Evolutionary conservation across 2,329 filamentous ascomycete species (phyloP).

Genomic region (Neofusicoccum sp.): DNA sequence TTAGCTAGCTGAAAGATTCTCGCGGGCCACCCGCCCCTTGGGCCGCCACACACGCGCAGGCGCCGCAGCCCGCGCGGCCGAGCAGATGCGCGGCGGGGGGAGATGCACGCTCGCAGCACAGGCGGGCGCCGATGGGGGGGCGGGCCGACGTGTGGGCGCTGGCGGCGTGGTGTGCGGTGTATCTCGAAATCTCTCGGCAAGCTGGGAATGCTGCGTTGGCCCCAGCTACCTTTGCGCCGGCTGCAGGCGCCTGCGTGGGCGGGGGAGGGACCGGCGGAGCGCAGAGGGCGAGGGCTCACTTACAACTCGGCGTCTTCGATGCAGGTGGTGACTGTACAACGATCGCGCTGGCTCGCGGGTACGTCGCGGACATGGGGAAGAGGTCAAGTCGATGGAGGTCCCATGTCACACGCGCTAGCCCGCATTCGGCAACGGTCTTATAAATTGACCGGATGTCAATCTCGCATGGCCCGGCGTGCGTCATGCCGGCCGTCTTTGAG

Average conservation of each 20-base stretch:
- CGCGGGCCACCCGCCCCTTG: constrained; percentile 8
- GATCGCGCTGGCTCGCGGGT: constrained; percentile 7
- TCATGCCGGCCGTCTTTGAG: constrained; percentile 4
- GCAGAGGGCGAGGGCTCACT: neutral
- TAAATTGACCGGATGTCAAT: constrained; percentile 17
- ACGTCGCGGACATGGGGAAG: constrained; percentile 18
- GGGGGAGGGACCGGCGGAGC: neutral
- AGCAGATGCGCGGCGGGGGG: neutral
- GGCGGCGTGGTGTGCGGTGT: constrained; percentile 14
- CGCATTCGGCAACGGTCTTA: constrained; percentile 15
- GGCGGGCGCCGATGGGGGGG: constrained; percentile 13
- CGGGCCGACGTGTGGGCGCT: constrained; percentile 12
- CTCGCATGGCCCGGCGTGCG: constrained; percentile 10
- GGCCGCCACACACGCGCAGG: neutral
- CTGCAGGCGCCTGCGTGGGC: neutral
- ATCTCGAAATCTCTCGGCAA: constrained; percentile 17
- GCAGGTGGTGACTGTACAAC: constrained; percentile 9
- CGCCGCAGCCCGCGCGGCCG: neutral
- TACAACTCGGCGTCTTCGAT: constrained; percentile 11
- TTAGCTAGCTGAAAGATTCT: constrained; percentile 18
- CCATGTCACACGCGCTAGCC: constrained; percentile 9
- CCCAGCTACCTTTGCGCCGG: constrained; percentile 12
- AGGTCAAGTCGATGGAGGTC: constrained; percentile 18
- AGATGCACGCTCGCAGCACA: constrained; percentile 13
- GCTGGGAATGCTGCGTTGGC: constrained; percentile 16